Evolutionary conservation across 257 asterid genomes (phyloP).

Genomic region (Fraxinus anomala): DNA sequence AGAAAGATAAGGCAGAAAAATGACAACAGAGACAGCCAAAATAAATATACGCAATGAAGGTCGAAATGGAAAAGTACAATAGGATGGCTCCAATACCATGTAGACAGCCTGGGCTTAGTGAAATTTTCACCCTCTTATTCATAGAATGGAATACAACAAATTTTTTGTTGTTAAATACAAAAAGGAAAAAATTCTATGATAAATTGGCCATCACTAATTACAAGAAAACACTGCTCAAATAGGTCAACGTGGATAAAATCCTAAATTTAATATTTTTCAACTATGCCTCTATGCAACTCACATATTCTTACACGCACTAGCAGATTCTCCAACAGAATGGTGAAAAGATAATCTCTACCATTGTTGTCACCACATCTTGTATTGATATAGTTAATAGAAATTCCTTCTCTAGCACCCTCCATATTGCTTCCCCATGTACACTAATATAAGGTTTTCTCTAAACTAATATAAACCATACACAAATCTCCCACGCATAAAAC

Average conservation of each 20-base stretch:
- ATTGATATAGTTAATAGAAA: background rate
- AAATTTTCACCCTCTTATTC: background rate
- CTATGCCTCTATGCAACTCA: background rate
- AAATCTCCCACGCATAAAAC: background rate
- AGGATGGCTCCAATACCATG: background rate
- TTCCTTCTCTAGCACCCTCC: background rate
- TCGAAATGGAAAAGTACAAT: background rate
- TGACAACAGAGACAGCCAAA: background rate
- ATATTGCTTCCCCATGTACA: background rate
- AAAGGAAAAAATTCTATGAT: background rate
- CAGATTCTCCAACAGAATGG: background rate
- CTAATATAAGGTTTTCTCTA: background rate
- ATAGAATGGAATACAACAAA: background rate
- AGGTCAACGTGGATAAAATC: too few relatives aligned
- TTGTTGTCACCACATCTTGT: background rate
- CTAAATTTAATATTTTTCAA: background rate
- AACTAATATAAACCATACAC: too few relatives aligned
- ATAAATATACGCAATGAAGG: background rate
- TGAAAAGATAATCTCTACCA: background rate
- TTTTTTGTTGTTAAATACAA: background rate
- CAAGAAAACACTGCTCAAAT: background rate
- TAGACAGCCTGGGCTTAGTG: background rate
- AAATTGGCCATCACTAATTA: background rate
- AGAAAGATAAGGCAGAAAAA: background rate
- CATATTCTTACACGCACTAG: background rate